phyloP scores from a whole-genome alignment of 108 stramenopile genomes.

The Schizochytrium sp. region DNA sequence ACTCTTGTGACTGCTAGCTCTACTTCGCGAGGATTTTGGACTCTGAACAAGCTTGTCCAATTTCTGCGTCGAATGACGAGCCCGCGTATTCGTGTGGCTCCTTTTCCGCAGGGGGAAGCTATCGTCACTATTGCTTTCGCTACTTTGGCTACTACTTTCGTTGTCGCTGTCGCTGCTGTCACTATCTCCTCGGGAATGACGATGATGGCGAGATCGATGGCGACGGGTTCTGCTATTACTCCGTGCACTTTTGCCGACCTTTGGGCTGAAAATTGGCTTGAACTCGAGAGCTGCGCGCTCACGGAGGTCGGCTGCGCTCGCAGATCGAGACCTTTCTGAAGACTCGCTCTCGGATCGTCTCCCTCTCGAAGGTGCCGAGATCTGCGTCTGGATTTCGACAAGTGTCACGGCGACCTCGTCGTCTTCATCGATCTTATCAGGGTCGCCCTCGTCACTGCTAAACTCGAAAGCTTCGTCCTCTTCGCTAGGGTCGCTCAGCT shows the following conservation, averaged over 20 bases:
- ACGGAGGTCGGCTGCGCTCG: not conserved
- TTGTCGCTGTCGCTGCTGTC: no score
- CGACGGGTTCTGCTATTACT: not conserved
- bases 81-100: no score
- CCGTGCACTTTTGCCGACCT: not conserved
- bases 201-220: not conserved
- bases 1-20: no score
- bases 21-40: no score
- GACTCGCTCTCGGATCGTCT: not conserved
- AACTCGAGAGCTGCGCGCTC: not conserved
- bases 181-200: not conserved
- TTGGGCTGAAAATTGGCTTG: not conserved
- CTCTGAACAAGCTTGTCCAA: no score
- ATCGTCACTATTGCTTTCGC: no score
- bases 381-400: not conserved
- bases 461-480: not conserved
- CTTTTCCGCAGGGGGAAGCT: no score
- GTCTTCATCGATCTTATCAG: not conserved
- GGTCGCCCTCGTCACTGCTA: not conserved
- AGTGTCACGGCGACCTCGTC: not conserved
- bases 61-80: no score
- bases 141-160: no score
- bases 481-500: not conserved
- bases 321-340: not conserved
- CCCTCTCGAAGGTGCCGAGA: no score